Percentiles rank a stretch among this genome's conserved stretches.
Conservation (phyloP, 257 asterid genomes). For the Solanum virginianum region DNA sequence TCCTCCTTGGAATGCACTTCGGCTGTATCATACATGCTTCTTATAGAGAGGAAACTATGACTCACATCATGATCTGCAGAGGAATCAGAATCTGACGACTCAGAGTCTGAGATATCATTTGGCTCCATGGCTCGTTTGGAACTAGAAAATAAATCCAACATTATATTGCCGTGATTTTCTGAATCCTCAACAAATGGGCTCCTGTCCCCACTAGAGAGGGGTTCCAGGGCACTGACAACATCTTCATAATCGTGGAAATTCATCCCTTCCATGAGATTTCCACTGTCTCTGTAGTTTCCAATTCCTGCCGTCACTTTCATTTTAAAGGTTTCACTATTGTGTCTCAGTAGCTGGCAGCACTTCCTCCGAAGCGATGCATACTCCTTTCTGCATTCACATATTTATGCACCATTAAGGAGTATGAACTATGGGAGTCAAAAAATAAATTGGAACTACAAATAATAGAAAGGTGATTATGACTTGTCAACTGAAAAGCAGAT, state of each 20-base stretch:
- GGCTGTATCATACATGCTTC: conserved; percentile 16
- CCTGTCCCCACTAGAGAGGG: conserved; percentile 23
- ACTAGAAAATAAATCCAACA: conserved; percentile 6
- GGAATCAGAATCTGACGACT: conserved; percentile 47
- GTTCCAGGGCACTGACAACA: conserved; percentile 29
- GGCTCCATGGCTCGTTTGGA: conserved; percentile 20
- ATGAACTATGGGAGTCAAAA: not conserved
- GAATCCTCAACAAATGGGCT: conserved; percentile 17
- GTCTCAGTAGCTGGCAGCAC: conserved; percentile 45
- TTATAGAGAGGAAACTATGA: conserved; percentile 33
- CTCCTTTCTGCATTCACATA: conserved; percentile 38
- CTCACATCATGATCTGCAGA: conserved; percentile 46
- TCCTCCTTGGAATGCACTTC: conserved; percentile 11
- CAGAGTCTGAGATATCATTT: conserved; percentile 30
- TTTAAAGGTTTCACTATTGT: conserved; percentile 28
- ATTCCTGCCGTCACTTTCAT: conserved; percentile 34
- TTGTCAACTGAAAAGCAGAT: not conserved
- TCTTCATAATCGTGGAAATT: conserved; percentile 40
- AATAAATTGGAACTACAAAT: not conserved
- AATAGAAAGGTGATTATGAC: not conserved
- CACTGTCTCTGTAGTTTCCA: conserved; percentile 28
- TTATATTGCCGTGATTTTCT: not conserved
- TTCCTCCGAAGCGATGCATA: conserved; percentile 51
- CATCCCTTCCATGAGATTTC: conserved; percentile 33
- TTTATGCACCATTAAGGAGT: not conserved